Base-by-base conservation (phyloP, 2,329 filamentous ascomycete genomes). In the Podosphaera fusca region DNA sequence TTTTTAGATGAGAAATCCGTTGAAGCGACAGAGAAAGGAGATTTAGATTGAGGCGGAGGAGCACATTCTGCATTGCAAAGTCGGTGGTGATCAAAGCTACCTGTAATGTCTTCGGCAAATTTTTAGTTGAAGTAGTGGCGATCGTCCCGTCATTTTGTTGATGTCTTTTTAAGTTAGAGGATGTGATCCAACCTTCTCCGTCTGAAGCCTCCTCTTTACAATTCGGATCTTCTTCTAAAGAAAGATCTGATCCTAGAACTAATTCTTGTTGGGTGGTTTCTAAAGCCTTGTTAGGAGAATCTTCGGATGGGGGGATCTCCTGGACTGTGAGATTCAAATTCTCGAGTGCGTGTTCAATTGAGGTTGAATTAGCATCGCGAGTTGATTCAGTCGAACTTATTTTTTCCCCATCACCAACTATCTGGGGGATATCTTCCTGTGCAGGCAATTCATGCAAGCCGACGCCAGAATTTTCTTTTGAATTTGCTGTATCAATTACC, bases 61-160 rank as follows among this genome's bases (percentile, higher is more conserved):
- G 79, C 6, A 96, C 88, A 68, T 96, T 96, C 72, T 96, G 90
- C 87, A 98, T 94, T 57, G 92, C 90, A 70, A 86, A 96, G 73
- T 98, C 92, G 57, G 85, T 88, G 1, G 92, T 96, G 66, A 96
- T 83, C 50, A 90, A 82, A n/a, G 88, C 90, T 14, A 86, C 87
- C 69, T 94, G 83, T 63, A 95, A 83, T 10, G 79, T 80, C 60
- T 78, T 78, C 40, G 78, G 74, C 56, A 79, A 74, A 1, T 75
- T 68, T 59, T 74, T 69, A 74, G 69, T 54, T 75, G 70, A 46
- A 5, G 75, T 70, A 29, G 73, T 69, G 1, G 73, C 69, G 4
- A 70, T 71, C 30, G 72, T 70, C 33, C 69, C 68, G 63, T 90
- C 82, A 67, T 81, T 78, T 59, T 78, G 79, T 71, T 92, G 84